These are phyloP conservation scores for Starmerella ratchasimensis DNA, from an alignment of 805 yeast genomes.

Conservation along the genomic window DNA sequence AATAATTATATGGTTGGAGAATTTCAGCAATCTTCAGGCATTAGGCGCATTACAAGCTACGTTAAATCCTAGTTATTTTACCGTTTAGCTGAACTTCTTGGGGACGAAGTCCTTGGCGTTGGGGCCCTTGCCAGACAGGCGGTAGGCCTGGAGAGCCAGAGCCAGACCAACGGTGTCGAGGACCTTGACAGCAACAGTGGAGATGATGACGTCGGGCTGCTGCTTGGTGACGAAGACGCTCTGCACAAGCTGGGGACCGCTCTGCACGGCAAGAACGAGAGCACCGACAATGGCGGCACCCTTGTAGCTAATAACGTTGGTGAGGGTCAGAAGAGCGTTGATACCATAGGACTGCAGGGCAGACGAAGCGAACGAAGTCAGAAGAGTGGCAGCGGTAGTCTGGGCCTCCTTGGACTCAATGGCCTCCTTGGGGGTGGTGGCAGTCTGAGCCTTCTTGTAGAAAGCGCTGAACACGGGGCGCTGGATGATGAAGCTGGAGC, in stretches of 20 bases:
- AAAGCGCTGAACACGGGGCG: constrained; percentile 31
- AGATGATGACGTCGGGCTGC: constrained; percentile 26
- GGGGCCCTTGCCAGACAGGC: constrained; percentile 5
- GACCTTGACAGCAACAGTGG: constrained; percentile 24
- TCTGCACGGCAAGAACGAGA: constrained; percentile 27
- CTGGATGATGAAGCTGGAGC: constrained; percentile 25
- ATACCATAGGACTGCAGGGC: constrained; percentile 32
- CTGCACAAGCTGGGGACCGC: constrained; percentile 27
- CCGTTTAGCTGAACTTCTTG: constrained; percentile 3
- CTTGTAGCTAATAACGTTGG: constrained; percentile 28
- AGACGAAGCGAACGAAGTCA: constrained; percentile 27
- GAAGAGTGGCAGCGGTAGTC: constrained; percentile 26
- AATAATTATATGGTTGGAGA: neutral
- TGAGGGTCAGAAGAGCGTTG: constrained; percentile 28
- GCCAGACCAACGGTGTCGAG: constrained; percentile 33
- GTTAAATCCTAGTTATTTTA: no score
- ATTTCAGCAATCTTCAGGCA: neutral
- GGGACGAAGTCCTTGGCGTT: constrained; percentile 1
- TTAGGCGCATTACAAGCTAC: neutral
- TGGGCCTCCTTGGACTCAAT: constrained; percentile 28
- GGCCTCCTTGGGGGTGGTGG: constrained; percentile 26
- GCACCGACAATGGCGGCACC: constrained; percentile 31
- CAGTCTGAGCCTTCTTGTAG: constrained; percentile 27
- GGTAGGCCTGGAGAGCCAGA: constrained; percentile 22
- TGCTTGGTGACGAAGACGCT: constrained; percentile 27